Percentiles rank a stretch among this genome's conserved stretches.
phyloP scores from a whole-genome alignment of 2,329 filamentous ascomycete genomes.

The Exophiala bonariae region DNA sequence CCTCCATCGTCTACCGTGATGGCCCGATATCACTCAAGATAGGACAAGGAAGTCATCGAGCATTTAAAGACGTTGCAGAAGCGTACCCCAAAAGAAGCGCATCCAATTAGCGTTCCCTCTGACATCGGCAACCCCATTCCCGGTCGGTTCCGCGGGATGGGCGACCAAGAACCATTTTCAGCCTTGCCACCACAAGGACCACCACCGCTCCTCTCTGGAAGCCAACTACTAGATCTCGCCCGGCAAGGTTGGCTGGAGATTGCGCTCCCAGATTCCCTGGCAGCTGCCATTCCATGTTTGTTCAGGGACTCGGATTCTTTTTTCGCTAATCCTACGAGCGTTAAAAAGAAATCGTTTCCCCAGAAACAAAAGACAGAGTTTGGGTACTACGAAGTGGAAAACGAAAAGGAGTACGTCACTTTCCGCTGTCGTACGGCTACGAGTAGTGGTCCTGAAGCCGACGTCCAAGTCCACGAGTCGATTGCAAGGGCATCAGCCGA shows the following conservation, averaged over 20 bases:
- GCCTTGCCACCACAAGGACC: conserved; percentile 18
- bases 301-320: conserved; percentile 13
- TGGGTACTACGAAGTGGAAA: conserved; percentile 28
- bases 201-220: conserved; percentile 21
- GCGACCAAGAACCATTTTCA: background rate
- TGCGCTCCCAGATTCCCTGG: conserved; percentile 6
- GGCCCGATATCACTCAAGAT: too few species aligned
- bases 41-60: too few species aligned
- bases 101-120: too few species aligned
- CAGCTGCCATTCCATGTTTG: conserved; percentile 3
- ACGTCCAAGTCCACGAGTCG: too few species aligned
- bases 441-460: too few species aligned
- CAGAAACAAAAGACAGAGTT: conserved; percentile 29
- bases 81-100: too few species aligned
- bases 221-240: conserved; percentile 17
- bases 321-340: conserved; percentile 6
- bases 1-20: too few species aligned
- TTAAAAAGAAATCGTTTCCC: conserved; percentile 25
- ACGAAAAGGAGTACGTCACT: conserved; percentile 33
- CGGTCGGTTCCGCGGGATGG: too few species aligned
- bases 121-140: too few species aligned
- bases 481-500: background rate
- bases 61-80: too few species aligned
- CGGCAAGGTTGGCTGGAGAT: conserved; percentile 23
- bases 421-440: conserved; percentile 27